These are phyloP conservation scores for Zygotorulaspora danielsina DNA, from an alignment of 805 yeast species.

Conservation along the genomic window DNA sequence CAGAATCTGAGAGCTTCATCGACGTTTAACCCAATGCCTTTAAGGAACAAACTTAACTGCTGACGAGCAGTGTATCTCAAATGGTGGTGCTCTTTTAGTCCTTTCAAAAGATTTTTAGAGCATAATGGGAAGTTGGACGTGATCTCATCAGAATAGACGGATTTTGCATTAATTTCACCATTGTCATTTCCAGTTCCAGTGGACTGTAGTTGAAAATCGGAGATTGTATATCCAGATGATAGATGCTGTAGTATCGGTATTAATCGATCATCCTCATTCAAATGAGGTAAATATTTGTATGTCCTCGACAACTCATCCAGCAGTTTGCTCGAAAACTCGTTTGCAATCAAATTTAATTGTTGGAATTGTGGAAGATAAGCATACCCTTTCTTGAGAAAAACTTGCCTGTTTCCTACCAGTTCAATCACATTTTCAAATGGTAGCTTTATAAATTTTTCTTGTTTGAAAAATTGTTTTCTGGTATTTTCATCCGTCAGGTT, in stretches of 20 bases:
- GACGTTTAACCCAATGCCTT: conserved; percentile 81
- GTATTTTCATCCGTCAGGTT: conserved; percentile 44
- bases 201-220: conserved; percentile 43
- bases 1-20: conserved; percentile 89
- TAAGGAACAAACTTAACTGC: conserved; percentile 77
- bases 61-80: conserved; percentile 79
- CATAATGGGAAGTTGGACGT: conserved; percentile 78
- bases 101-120: conserved; percentile 60
- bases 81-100: conserved; percentile 60
- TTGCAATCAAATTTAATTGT: conserved; percentile 65
- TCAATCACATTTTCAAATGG: conserved; percentile 85
- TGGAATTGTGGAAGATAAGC: conserved; percentile 83
- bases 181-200: conserved; percentile 30
- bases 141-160: conserved; percentile 52
- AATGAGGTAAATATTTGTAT: conserved; percentile 70
- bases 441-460: conserved; percentile 71
- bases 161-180: conserved; percentile 55
- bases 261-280: conserved; percentile 89
- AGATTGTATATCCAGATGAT: conserved; percentile 63
- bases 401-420: conserved; percentile 67
- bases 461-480: conserved; percentile 45
- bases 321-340: conserved; percentile 59
- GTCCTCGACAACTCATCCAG: conserved; percentile 55
- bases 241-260: conserved; percentile 79
- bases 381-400: conserved; percentile 60